These are phyloP conservation scores for Eutypa lata DNA, from an alignment of 2,329 filamentous ascomycete genomes.

Conservation along the genomic window DNA sequence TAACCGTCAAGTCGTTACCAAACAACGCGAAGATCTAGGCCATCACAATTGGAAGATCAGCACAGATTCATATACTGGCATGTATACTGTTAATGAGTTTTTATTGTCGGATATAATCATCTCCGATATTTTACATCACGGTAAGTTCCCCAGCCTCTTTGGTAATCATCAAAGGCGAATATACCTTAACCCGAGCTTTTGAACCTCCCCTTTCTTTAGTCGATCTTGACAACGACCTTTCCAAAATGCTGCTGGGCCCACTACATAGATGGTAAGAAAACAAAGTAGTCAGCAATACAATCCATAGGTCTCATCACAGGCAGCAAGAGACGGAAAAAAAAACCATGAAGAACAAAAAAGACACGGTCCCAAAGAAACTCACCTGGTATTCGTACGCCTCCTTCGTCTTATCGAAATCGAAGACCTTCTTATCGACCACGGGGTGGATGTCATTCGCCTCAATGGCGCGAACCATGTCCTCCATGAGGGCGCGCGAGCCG, in stretches of 20 bases:
- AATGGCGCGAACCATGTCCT: constrained; percentile 41
- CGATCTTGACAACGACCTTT: constrained; percentile 50
- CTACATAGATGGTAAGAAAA: constrained; percentile 15
- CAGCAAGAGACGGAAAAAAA: too few species aligned
- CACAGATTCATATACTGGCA: not conserved
- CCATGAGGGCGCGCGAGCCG: constrained; percentile 36
- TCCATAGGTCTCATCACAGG: too few species aligned
- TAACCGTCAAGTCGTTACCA: not conserved
- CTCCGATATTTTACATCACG: not conserved
- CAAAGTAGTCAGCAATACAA: not conserved
- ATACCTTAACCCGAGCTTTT: too few species aligned
- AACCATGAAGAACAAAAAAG: too few species aligned
- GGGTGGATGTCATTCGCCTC: constrained; percentile 42
- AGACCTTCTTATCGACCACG: constrained; percentile 35
- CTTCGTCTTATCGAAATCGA: constrained; percentile 33
- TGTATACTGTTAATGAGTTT: too few species aligned
- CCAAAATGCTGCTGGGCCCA: constrained; percentile 53
- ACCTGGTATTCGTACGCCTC: constrained; percentile 54
- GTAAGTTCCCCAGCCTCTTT: too few species aligned
- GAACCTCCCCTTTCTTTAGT: constrained; percentile 18
- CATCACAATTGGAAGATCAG: not conserved
- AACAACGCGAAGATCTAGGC: not conserved
- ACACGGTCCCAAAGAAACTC: constrained; percentile 17
- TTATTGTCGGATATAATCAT: not conserved
- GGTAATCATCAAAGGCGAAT: too few species aligned